Evolutionary conservation across 2,329 filamentous ascomycete species (phyloP), one percentile per base, ranked within the genome.

Genomic region (Neoascochyta sp.): DNA sequence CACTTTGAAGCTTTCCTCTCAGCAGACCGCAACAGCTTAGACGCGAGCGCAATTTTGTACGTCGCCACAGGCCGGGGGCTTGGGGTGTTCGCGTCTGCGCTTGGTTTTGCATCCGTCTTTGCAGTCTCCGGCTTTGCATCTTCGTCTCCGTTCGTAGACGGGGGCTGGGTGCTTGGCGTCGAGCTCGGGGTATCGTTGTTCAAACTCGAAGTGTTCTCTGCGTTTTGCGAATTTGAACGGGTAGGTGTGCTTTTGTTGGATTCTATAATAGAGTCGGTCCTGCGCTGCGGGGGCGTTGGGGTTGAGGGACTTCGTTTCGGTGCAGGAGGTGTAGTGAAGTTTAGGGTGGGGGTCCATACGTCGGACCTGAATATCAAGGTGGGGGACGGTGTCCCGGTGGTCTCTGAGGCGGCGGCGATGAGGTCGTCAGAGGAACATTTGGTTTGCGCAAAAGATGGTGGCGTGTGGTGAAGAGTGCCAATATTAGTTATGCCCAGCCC

Each of bases 351-450:
- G 1, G 38, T 44, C 43, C 49, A 52, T 4, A 32, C 18, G 17
- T 38, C 40, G 7, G 30, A 24, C 3, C 26, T 38, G 5, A 38
- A 12, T 3, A 37, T 22, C n/a, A n/a, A n/a, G 10, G 33, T 27
- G 2, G 47, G 51, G 8, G 54, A 54, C 1, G 57, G 52, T 2
- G 54, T 56, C 17, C 46, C 50, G 6, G 42, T 49, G 14, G 43
- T 47, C 15, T 38, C 35, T 3, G 46, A 51, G 4, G 48, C 46
- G 7, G 43, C 42, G 10, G 51, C 53, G 3, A 60, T 52, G 1
- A 62, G 42, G 4, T 61, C 56, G 19, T 61, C 57, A 1, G 57
- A 62, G 1, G 54, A 60, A 10, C 41, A 27, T 29, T 57, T 60
- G 2, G 58, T 60, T 24, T 62, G 56, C 4, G 52, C 45, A 32